A percentile compares a stretch with the other conserved stretches of the same genome.
Conservation (phyloP, 257 asterid genomes). For the Solanum bukasovii region DNA sequence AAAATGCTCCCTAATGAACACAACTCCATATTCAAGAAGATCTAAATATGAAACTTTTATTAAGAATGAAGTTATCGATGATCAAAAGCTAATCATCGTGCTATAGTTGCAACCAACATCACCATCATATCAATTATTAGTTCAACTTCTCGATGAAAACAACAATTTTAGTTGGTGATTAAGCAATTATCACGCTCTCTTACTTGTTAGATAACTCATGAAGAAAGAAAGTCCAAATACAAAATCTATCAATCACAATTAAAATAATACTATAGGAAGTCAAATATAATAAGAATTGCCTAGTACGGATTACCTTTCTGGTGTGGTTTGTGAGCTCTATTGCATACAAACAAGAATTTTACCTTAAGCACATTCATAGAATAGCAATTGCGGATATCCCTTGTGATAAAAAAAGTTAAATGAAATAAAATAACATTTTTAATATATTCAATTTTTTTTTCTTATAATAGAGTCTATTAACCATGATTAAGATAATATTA, state of each 20-base stretch:
- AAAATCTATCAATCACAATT: too few species aligned
- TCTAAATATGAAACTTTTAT: not conserved
- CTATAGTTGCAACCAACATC: not conserved
- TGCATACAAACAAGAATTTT: too few species aligned
- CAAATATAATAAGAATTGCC: not conserved
- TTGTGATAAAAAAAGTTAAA: too few species aligned
- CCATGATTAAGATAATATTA: not conserved
- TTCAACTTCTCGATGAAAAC: not conserved
- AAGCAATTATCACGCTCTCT: not conserved
- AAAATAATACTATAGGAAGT: too few species aligned
- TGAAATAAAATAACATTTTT: too few species aligned
- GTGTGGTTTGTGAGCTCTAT: not conserved
- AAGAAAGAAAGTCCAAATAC: not conserved
- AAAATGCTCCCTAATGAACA: not conserved
- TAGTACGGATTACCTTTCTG: not conserved
- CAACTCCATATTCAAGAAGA: not conserved
- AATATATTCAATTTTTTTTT: too few species aligned
- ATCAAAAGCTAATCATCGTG: not conserved
- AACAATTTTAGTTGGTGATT: not conserved
- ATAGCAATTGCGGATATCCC: too few species aligned
- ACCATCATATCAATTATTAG: not conserved
- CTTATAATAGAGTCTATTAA: not conserved
- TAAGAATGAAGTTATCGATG: not conserved
- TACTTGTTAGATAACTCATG: not conserved
- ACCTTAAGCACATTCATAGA: not conserved